A percentile compares a stretch with the other conserved stretches of the same genome.
phyloP scores from a whole-genome alignment of 1,284 basidiomycete genomes.

The Heterobasidion parviporum region DNA sequence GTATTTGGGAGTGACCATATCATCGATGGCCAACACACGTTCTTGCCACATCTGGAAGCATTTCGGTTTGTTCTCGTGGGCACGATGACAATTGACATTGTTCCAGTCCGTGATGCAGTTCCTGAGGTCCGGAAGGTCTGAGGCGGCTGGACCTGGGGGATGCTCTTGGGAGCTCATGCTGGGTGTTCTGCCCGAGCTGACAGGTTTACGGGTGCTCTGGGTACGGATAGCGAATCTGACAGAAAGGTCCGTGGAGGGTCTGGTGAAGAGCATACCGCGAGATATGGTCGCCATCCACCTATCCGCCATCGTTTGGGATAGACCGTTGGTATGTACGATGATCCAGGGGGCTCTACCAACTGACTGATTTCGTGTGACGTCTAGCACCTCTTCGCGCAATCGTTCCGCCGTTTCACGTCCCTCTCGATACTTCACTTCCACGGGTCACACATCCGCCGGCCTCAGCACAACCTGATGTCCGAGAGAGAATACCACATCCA shows the following conservation, averaged over 20 bases:
- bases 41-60: constrained; percentile 50
- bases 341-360: not conserved
- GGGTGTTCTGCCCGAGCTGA: constrained; percentile 34
- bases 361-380: not conserved
- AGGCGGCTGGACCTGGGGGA: constrained; percentile 49
- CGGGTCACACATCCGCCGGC: constrained; percentile 35
- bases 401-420: constrained; percentile 37
- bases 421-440: constrained; percentile 54
- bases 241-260: constrained; percentile 24
- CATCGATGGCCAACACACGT: constrained; percentile 46
- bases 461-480: constrained; percentile 47
- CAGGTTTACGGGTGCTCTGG: constrained; percentile 42
- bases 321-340: constrained; percentile 32
- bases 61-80: constrained; percentile 57
- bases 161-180: constrained; percentile 57
- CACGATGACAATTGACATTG: constrained; percentile 47
- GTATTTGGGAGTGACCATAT: constrained; percentile 58
- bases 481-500: constrained; percentile 51
- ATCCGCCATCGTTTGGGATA: constrained; percentile 37
- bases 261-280: constrained; percentile 37
- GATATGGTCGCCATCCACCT: constrained; percentile 47
- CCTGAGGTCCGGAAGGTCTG: constrained; percentile 36
- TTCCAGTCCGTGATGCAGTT: constrained; percentile 50
- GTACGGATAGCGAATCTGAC: constrained; percentile 44
- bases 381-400: constrained; percentile 42